Base-by-base conservation (phyloP, 495 filamentous ascomycete genomes). In the Penicillium riverlandense region DNA sequence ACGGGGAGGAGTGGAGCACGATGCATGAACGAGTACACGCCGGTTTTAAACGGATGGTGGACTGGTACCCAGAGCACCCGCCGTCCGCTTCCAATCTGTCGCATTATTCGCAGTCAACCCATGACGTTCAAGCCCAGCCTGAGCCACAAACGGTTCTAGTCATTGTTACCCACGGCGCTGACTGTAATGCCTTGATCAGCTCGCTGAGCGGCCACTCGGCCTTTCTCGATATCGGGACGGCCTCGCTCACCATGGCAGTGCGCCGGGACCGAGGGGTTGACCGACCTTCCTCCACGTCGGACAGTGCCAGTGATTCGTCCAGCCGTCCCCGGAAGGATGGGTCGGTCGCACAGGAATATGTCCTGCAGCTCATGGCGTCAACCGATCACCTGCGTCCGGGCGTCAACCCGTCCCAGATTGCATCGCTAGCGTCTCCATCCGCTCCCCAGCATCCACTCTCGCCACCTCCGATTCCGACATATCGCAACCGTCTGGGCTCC, bases 121-220 rank as follows among this genome's bases (percentile, higher is more conserved):
- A 76, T 44, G 67, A 75, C 6, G 65, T 71, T 11, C 71, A 77
- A 10, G 67, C 75, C 3, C 76, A 83, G 16, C 67, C 71, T 27
- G 83, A 92, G 52, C 66, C 75, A 5, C 87, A 97, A 53, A 76
- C 86, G 0, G 80, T 97, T 7, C 63, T 99, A n/a, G 75, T 99
- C 28, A 64, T 99, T 10, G 88, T 99, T 40, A 95, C 94, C 0
- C 92, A 99, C 55, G 91, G 91, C n/a, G 94, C 94, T 9, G 94
- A 90, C 38, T 95, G 92, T 65, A 99, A 99, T 65, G 94, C 92
- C 0, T 64, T 99, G 38, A 90, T 97, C 39, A 90, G 91, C 6
- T 88, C 88, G 5, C 71, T 99, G 43, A 94, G 87, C 0, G 84
- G 90, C 41, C 84, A 91, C 49, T 88, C 92, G 0, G 86, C 91